Evolutionary conservation across 2,329 filamentous ascomycete species (phyloP), one percentile per base, ranked within the genome.

Genomic region (Periconia sp.): DNA sequence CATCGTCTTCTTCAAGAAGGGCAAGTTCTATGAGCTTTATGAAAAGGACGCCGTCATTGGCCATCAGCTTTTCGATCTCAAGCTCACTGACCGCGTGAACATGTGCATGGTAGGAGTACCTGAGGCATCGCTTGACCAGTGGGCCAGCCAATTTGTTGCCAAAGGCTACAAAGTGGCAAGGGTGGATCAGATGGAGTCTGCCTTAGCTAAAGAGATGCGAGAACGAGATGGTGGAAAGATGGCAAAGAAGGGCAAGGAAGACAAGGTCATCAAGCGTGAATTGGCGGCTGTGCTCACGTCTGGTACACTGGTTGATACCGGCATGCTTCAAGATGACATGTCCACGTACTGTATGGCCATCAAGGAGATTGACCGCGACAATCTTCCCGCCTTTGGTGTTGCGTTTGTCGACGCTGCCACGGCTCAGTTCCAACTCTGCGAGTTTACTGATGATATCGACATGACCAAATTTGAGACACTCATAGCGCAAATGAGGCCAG

Each of bases 81-180:
- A 99, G 74, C 86, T 99, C 66, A 99, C 94, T 0, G 94, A 99
- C 61, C 84, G 94, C 40, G 94, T 99, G 68, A 99, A 99, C 68
- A 99, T 99, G 94, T 88, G 92, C 55, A 99, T 99, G 94, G 94
- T 97, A 2, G 94, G 94, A 48, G 94, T 99, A 0, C 94, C 94
- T 0, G 94, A 99, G 69, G 88, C 90, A 63, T 96, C 91, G 10
- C 77, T 99, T n/a, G 89, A 94, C 61, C 86, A 94, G 68, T 99
- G 94, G 94, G 91, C 94, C 43, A 96, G 95, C 61, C 94, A 99
- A 62, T 99, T 99, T 60, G 92, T 99, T 28, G 94, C 92, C 45
- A 97, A 97, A 69, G 94, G 95, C 23, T 96, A 85, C 82, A 99
- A 99, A 72, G 95, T 99, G 40, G 94, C 94, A 5, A 82, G 92